phyloP scores from a whole-genome alignment of 306 rosid species.

The Leucaena leucocephala region DNA sequence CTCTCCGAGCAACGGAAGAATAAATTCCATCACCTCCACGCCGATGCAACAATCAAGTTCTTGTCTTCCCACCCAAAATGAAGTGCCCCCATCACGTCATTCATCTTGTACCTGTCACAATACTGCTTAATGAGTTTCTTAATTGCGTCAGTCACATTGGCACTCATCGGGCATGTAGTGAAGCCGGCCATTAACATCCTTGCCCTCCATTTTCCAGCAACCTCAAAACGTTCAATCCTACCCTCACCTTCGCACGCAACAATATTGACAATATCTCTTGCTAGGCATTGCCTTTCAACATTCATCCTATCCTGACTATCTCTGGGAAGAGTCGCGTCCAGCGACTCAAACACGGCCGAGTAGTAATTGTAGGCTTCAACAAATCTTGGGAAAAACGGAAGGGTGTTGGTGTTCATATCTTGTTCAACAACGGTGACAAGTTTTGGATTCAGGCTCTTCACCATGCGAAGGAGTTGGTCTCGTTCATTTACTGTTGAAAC shows the following conservation, averaged over 20 bases:
- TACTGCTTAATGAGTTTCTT: slow-evolving; percentile 57
- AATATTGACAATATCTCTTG: slow-evolving; percentile 88
- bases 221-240: slow-evolving; percentile 89
- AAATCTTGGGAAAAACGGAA: slow-evolving; percentile 83
- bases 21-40: slow-evolving; percentile 69
- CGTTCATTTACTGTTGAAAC: slow-evolving; percentile 82
- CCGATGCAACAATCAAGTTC: slow-evolving; percentile 86
- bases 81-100: slow-evolving; percentile 79
- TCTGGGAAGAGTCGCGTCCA: slow-evolving; percentile 88
- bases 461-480: slow-evolving; percentile 92
- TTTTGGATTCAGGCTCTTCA: slow-evolving; percentile 85
- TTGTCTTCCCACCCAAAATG: slow-evolving; percentile 97
- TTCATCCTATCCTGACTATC: slow-evolving; percentile 91
- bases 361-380: slow-evolving; percentile 83
- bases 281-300: slow-evolving; percentile 93
- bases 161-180: slow-evolving; percentile 60
- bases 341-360: slow-evolving; percentile 85
- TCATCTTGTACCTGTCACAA: slow-evolving; percentile 68
- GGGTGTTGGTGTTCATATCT: slow-evolving; percentile 88
- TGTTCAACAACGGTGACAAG: slow-evolving; percentile 92
- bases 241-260: slow-evolving; percentile 95
- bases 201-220: slow-evolving; percentile 98
- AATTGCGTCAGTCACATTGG: slow-evolving; percentile 51
- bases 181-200: slow-evolving; percentile 97
- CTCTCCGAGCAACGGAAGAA: slow-evolving; percentile 1